A percentile compares a stretch with the other conserved stretches of the same genome.
Conservation (phyloP, 73 alveolate genomes). For the Stentor coeruleus region DNA sequence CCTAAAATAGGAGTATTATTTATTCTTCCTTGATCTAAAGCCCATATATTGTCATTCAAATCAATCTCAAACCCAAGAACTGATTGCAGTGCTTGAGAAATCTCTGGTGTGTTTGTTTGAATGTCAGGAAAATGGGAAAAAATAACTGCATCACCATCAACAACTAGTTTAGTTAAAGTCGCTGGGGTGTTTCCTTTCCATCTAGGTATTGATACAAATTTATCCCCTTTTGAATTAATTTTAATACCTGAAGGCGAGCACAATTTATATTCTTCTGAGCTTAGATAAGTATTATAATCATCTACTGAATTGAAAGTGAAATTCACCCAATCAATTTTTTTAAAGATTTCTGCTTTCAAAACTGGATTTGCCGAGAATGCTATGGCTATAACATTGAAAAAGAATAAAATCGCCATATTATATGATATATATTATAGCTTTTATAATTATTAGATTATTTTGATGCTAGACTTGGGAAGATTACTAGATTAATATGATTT, state of each 20-base stretch:
- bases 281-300: neutral
- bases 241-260: slow-evolving; percentile 70
- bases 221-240: slow-evolving; percentile 47
- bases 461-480: too few species aligned
- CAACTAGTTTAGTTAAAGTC: slow-evolving; percentile 30
- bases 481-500: too few species aligned
- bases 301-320: neutral
- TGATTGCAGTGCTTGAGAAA: slow-evolving; percentile 32
- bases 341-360: too few species aligned
- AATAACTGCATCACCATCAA: slow-evolving; percentile 17
- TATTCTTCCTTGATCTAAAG: slow-evolving; percentile 61
- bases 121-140: slow-evolving; percentile 64
- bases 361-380: too few species aligned
- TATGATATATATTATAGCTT: too few species aligned
- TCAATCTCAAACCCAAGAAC: slow-evolving; percentile 65
- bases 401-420: too few species aligned
- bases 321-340: slow-evolving; percentile 31
- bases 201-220: slow-evolving; percentile 59
- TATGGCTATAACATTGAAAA: too few species aligned
- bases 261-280: neutral
- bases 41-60: slow-evolving; percentile 43
- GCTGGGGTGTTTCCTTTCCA: slow-evolving; percentile 44
- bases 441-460: too few species aligned
- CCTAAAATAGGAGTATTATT: slow-evolving; percentile 20
- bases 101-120: slow-evolving; percentile 32